These are phyloP conservation scores for Abrus pulchellus DNA, from an alignment of 306 rosid species.

Conservation along the genomic window DNA sequence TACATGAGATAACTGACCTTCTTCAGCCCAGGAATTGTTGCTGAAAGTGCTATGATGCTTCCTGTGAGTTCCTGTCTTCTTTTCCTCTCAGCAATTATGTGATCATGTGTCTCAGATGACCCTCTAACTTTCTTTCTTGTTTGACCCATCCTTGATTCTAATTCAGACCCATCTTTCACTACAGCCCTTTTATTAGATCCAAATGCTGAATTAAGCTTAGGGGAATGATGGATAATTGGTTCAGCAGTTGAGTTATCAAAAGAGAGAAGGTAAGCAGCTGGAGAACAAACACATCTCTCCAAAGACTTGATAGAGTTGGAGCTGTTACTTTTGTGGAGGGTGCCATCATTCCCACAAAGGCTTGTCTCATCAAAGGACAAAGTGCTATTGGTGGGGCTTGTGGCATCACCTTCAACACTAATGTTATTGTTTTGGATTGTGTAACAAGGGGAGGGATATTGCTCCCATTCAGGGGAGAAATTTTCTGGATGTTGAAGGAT, in stretches of 20 bases:
- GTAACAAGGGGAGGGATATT: background rate
- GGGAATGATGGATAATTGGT: background rate
- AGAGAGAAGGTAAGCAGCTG: constrained; percentile 36
- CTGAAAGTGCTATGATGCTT: constrained; percentile 47
- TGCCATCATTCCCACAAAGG: background rate
- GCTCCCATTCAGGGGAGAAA: background rate
- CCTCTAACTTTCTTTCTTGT: constrained; percentile 24
- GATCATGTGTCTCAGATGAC: constrained; percentile 23
- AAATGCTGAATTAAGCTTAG: background rate
- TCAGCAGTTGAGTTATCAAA: constrained; percentile 36
- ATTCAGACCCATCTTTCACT: background rate
- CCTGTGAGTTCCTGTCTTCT: constrained; percentile 46
- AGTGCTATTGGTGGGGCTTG: constrained; percentile 37
- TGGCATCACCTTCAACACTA: constrained; percentile 29
- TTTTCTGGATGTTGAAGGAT: constrained; percentile 12
- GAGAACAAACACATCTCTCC: background rate
- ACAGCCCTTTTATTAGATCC: background rate
- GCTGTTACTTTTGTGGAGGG: constrained; percentile 21
- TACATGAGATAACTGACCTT: constrained; percentile 26
- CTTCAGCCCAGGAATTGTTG: constrained; percentile 52
- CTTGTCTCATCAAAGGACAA: constrained; percentile 41
- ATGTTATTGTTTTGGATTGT: background rate
- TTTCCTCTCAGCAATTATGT: constrained; percentile 50
- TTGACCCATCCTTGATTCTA: background rate
- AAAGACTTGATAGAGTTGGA: constrained; percentile 40